Evolutionary conservation across 768 basidiomycete species (phyloP).

Genomic region (Russula abietina): DNA sequence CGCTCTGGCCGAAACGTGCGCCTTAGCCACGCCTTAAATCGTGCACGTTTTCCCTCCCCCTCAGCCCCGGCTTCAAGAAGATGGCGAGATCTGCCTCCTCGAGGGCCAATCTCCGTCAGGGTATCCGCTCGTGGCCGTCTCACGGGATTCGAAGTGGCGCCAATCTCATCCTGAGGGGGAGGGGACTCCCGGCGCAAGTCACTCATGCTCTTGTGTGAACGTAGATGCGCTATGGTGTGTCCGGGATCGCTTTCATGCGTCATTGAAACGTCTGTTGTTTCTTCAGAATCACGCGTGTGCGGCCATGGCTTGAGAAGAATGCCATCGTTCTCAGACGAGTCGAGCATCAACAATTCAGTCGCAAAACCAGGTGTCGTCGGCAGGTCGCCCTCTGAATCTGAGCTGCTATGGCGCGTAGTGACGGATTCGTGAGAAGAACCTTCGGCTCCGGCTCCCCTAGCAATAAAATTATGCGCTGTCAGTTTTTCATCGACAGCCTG

Average conservation of each 20-base stretch:
- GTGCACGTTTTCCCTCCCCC: conserved; percentile 38
- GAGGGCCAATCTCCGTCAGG: conserved; percentile 15
- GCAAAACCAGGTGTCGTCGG: conserved; percentile 5
- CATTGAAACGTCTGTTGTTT: background rate
- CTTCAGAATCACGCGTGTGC: conserved; percentile 1
- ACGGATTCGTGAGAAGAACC: conserved; percentile 7
- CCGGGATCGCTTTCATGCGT: background rate
- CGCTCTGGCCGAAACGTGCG: conserved; percentile 41
- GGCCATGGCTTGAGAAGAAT: conserved; percentile 9
- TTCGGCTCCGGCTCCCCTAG: conserved; percentile 1
- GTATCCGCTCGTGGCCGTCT: conserved; percentile 20
- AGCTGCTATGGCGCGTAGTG: conserved; percentile 11
- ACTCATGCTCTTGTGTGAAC: conserved; percentile 23
- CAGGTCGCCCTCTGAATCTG: background rate
- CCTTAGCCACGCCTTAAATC: conserved; percentile 58
- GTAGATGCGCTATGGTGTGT: background rate
- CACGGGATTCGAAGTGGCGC: conserved; percentile 3
- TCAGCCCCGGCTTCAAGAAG: conserved; percentile 20
- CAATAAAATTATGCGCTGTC: conserved; percentile 2
- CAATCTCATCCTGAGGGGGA: background rate
- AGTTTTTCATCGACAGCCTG: conserved; percentile 44
- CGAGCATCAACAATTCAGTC: conserved; percentile 6
- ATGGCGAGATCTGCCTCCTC: conserved; percentile 7
- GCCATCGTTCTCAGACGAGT: background rate
- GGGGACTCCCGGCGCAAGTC: conserved; percentile 10